These are phyloP conservation scores for Pseudozyma sp. DNA, from an alignment of 1,284 basidiomycete genomes.

Conservation along the genomic window DNA sequence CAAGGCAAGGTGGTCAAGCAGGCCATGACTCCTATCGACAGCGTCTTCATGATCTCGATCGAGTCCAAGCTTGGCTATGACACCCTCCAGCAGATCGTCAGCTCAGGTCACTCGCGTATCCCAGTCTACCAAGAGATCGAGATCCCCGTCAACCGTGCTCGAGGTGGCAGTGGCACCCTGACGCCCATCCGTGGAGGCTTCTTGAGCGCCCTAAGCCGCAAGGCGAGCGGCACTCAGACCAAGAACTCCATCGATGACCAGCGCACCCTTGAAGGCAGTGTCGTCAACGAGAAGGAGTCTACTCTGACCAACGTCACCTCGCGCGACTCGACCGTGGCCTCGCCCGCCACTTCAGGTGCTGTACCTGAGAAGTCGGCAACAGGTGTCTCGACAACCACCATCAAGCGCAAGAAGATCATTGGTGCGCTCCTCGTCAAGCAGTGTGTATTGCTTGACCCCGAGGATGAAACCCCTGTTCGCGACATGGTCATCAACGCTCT, in stretches of 20 bases:
- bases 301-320: conserved; percentile 47
- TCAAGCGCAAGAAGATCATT: conserved; percentile 77
- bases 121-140: conserved; percentile 72
- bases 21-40: conserved; percentile 81
- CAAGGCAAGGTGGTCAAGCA: conserved; percentile 78
- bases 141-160: conserved; percentile 42
- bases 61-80: conserved; percentile 83
- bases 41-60: conserved; percentile 81
- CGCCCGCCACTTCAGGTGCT: conserved; percentile 61
- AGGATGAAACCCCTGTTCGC: conserved; percentile 71
- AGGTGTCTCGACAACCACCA: conserved; percentile 17
- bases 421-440: conserved; percentile 86
- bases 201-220: conserved; percentile 41
- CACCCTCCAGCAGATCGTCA: conserved; percentile 79
- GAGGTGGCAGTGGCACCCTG: conserved; percentile 37
- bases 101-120: conserved; percentile 79
- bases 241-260: conserved; percentile 32
- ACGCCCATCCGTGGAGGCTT: conserved; percentile 46
- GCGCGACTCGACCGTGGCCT: conserved; percentile 71
- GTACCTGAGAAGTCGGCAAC: conserved; percentile 8
- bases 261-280: conserved; percentile 41
- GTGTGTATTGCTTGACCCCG: conserved; percentile 88
- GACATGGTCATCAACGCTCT: conserved; percentile 77
- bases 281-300: conserved; percentile 27
- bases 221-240: conserved; percentile 68